These are phyloP conservation scores for Crucibulum laeve DNA, from an alignment of 768 basidiomycete genomes.

Conservation along the genomic window DNA sequence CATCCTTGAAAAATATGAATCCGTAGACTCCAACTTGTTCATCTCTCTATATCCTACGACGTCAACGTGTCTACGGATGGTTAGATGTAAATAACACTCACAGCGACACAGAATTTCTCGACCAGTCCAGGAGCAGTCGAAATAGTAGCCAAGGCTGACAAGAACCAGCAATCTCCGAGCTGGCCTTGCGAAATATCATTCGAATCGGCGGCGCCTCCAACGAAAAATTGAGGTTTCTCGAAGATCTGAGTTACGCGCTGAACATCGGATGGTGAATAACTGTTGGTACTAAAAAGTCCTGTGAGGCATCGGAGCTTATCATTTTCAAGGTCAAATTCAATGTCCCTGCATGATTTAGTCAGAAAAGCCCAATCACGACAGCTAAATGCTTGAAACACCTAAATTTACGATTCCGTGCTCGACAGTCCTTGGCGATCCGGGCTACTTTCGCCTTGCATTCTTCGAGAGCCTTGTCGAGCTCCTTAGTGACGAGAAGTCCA, in stretches of 20 bases:
- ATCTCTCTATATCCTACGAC: conserved; percentile 28
- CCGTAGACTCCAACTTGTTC: conserved; percentile 54
- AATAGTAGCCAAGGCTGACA: conserved; percentile 35
- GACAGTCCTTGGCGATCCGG: conserved; percentile 38
- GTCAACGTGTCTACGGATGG: background rate
- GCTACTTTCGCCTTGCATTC: conserved; percentile 38
- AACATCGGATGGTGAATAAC: conserved; percentile 27
- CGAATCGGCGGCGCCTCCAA: conserved; percentile 28
- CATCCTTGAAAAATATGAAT: conserved; percentile 53
- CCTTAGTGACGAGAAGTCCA: conserved; percentile 42
- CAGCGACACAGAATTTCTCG: conserved; percentile 40
- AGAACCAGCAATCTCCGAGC: conserved; percentile 43
- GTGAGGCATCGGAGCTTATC: conserved; percentile 34
- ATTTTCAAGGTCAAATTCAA: conserved; percentile 46
- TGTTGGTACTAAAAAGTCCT: conserved; percentile 20
- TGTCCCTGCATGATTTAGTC: conserved; percentile 30
- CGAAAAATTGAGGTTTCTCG: conserved; percentile 43
- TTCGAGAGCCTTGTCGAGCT: conserved; percentile 39
- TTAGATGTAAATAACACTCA: conserved; percentile 10
- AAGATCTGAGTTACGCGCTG: conserved; percentile 49
- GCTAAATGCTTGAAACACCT: conserved; percentile 25
- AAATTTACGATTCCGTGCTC: conserved; percentile 38
- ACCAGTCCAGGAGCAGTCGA: conserved; percentile 32
- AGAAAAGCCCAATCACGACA: background rate
- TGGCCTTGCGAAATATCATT: conserved; percentile 47